Evolutionary conservation across 2,329 filamentous ascomycete genomes (phyloP), one percentile per base, ranked within the genome.

Genomic region (Aspergillus sp.): DNA sequence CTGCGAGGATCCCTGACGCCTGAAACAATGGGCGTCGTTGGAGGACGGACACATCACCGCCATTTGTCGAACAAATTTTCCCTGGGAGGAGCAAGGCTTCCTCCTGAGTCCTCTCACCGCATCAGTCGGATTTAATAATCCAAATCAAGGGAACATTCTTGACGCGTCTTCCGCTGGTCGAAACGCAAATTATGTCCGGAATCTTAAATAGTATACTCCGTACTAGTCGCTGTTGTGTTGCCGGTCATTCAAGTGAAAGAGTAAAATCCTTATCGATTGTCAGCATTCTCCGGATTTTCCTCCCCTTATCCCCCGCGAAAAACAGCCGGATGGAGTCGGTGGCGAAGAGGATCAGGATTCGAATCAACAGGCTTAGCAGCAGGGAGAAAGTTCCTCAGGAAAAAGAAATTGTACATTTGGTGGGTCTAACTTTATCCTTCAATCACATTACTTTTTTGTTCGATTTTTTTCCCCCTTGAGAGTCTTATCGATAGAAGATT

Each of bases 261-360:
- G 45, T 19, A 47, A 25, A 22, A 41, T 43, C 25, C 55, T 57
- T 57, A 57, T 57, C 55, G 48, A 52, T 63, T 61, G 34, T 60
- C 60, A 41, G 34, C 34, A 15, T 57, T 63, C 63, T 67, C 65
- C 63, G 52, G 61, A 64, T 64, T 49, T 46, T 48, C 54, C 48
- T 23, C 45, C 53, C 57, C 65, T 71, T 70, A 69, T 71, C 63
- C 70, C 70, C 69, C 69, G 64, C 68, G 69, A 71, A 70, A 68
- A 23, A 64, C 41, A 57, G 55, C 60, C 23, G 47, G 53, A 60
- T 60, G 60, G 55, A 60, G 60, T 52, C 23, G 23, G 60, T 62
- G 59, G 59, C 66, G 53, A 62, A 43, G 54, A 51, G n/a, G 49
- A 54, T 49, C 43, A 59, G 34, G 34, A 41, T 15, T 41, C 34